Evolutionary conservation across 306 rosid genomes (phyloP), one percentile per base, ranked within the genome.

Genomic region (Quercus suber): DNA sequence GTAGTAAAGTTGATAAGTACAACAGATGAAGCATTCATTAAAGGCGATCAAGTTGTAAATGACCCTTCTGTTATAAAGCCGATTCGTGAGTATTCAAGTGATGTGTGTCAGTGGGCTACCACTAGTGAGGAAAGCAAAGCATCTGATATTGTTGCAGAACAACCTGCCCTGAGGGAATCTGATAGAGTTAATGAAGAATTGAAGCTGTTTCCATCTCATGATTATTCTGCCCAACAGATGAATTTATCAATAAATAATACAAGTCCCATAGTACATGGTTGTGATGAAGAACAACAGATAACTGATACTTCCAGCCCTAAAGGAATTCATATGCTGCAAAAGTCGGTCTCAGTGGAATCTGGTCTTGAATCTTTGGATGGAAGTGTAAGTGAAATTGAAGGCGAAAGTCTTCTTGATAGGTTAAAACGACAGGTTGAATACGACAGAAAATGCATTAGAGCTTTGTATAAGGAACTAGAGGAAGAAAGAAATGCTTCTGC

Each of bases 401-500:
- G 94, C 20, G 95, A 90, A 81, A 75, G 77, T 70, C 31, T 77
- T 8, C 72, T 84, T 69, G 94, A 88, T 76, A 79, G 43, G 69
- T 81, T 91, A 76, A 87, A 78, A 80, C 86, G 87, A 72, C 94
- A 86, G 73, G 37, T 90, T 78, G 91, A 88, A 45, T 73, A 86
- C 69, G 87, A 87, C 76, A 95, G 75, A 68, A 86, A 85, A 80
- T 85, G 85, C 85, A 79, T 95, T 60, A 85, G 56, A 49, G 81
- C 75, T 59, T 83, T 95, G 82, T 80, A 84, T 6, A 89, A 74
- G 82, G 99, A 95, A 81, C 61, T 95, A 73, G 96, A 93, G 76
- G 98, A 84, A 90, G 99, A 95, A 85, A 86, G 98, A 80, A 95
- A 79, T 55, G 99, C 98, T 27, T 74, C 98, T 63, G 90, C 84